Percentiles rank a stretch among this genome's conserved stretches.
These are phyloP conservation scores for Aspergillus fumigatus DNA, from an alignment of 2,329 filamentous ascomycete species.

Conservation along the genomic window DNA sequence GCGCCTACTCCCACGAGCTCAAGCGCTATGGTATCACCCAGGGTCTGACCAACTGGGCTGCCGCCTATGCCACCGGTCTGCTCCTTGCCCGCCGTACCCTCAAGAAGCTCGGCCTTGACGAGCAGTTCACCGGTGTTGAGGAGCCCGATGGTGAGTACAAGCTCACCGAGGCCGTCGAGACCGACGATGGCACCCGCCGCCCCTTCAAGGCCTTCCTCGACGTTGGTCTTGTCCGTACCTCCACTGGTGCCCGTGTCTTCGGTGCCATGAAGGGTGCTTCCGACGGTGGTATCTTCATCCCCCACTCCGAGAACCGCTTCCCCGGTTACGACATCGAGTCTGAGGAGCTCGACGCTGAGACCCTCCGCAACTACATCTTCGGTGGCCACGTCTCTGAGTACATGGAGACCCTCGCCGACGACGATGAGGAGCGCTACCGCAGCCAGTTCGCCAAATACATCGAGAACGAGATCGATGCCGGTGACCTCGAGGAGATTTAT, in stretches of 20 bases:
- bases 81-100: slow-evolving; percentile 94
- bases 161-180: slow-evolving; percentile 90
- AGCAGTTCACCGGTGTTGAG: slow-evolving; percentile 92
- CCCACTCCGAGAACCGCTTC: slow-evolving; percentile 99
- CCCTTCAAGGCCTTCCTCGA: slow-evolving; percentile 99
- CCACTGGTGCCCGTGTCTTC: slow-evolving; percentile 97
- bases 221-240: slow-evolving; percentile 94
- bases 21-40: slow-evolving; percentile 96
- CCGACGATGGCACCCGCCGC: slow-evolving; percentile 78
- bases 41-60: slow-evolving; percentile 99
- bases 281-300: slow-evolving; percentile 93
- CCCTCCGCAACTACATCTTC: slow-evolving; percentile 98
- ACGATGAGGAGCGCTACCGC: slow-evolving; percentile 99
- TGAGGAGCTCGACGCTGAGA: slow-evolving; percentile 97
- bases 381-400: slow-evolving; percentile 98
- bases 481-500: slow-evolving; percentile 96
- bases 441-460: slow-evolving; percentile 97
- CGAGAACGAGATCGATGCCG: slow-evolving; percentile 93
- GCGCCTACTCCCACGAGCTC: slow-evolving; percentile 96
- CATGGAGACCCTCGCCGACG: slow-evolving; percentile 99
- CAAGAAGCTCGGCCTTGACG: slow-evolving; percentile 92
- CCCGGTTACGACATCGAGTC: slow-evolving; percentile 94
- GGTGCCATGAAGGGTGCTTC: slow-evolving; percentile 99
- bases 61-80: slow-evolving; percentile 94
- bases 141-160: slow-evolving; percentile 95